A percentile compares a stretch with the other conserved stretches of the same genome.
These are phyloP conservation scores for Casuarina glauca DNA, from an alignment of 306 rosid genomes.

Conservation along the genomic window DNA sequence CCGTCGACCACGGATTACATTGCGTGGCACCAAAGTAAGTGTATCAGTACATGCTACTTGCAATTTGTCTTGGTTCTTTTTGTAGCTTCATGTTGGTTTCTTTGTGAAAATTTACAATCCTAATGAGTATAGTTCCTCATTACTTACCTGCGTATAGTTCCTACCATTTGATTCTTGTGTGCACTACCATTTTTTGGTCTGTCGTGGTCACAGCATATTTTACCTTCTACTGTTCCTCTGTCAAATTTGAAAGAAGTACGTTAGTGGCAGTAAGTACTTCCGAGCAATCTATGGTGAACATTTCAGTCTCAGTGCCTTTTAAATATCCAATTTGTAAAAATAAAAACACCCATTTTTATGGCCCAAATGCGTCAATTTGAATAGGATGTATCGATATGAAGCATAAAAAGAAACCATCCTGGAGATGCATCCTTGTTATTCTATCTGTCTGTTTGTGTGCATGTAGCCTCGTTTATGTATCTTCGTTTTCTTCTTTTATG, in stretches of 20 bases:
- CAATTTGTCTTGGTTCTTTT: background rate
- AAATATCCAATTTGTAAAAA: background rate
- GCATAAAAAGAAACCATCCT: background rate
- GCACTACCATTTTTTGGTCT: background rate
- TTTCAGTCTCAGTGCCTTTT: background rate
- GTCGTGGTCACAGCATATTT: background rate
- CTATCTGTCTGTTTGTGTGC: background rate
- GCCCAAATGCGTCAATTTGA: background rate
- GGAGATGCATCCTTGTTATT: background rate
- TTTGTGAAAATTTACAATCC: background rate
- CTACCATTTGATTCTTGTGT: background rate
- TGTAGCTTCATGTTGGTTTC: background rate
- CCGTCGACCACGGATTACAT: slow-evolving; percentile 62
- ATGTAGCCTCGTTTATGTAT: background rate
- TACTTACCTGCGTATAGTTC: background rate
- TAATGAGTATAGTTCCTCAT: background rate
- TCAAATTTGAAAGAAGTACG: background rate
- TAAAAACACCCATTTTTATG: background rate
- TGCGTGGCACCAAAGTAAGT: slow-evolving; percentile 96
- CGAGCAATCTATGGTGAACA: background rate
- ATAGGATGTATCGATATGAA: background rate
- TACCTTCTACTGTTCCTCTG: background rate
- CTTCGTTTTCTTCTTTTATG: background rate
- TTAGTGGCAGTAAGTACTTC: background rate
- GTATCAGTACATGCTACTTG: background rate